A percentile compares a stretch with the other conserved stretches of the same genome.
Evolutionary conservation across 805 yeast species (phyloP).

Genomic region (Lachancea meyersii): DNA sequence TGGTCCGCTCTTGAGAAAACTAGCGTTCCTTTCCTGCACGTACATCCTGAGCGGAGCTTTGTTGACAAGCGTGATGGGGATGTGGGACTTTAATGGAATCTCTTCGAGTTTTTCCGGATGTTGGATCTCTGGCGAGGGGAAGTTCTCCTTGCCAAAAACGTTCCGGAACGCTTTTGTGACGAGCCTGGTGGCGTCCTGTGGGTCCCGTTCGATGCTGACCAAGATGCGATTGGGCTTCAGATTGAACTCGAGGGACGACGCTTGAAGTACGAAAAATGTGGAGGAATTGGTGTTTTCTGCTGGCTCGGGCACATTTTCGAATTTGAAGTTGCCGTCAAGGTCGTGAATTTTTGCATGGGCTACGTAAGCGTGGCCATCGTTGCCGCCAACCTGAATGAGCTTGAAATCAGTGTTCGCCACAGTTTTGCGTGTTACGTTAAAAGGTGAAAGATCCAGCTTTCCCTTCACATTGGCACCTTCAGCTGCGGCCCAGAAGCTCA

Average conservation of each 20-base stretch:
- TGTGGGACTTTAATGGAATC: conserved; percentile 17
- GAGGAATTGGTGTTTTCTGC: conserved; percentile 21
- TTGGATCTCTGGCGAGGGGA: conserved; percentile 29
- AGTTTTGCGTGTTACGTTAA: conserved; percentile 17
- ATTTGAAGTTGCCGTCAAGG: conserved; percentile 25
- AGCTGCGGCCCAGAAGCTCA: conserved; percentile 7
- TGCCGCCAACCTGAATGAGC: conserved; percentile 26
- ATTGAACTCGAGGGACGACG: conserved; percentile 30
- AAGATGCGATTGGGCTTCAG: conserved; percentile 32
- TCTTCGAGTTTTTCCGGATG: conserved; percentile 28
- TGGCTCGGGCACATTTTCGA: conserved; percentile 25
- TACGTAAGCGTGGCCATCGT: conserved; percentile 12
- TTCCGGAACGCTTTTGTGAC: conserved; percentile 25
- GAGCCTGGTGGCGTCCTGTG: conserved; percentile 13
- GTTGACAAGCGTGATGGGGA: conserved; percentile 23
- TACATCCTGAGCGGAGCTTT: conserved; percentile 32
- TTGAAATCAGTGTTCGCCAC: conserved; percentile 22
- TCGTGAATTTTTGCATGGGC: conserved; percentile 13
- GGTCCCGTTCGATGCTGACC: conserved; percentile 13
- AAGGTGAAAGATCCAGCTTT: conserved; percentile 20
- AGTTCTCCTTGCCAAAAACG: conserved; percentile 31
- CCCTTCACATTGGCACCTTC: conserved; percentile 26
- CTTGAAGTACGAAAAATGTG: conserved; percentile 25
- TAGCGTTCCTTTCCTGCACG: conserved; percentile 29
- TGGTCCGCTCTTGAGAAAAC: conserved; percentile 35